A percentile compares a stretch with the other conserved stretches of the same genome.
Conservation (phyloP, 164 flowering plant genomes). For the Piper betle region DNA sequence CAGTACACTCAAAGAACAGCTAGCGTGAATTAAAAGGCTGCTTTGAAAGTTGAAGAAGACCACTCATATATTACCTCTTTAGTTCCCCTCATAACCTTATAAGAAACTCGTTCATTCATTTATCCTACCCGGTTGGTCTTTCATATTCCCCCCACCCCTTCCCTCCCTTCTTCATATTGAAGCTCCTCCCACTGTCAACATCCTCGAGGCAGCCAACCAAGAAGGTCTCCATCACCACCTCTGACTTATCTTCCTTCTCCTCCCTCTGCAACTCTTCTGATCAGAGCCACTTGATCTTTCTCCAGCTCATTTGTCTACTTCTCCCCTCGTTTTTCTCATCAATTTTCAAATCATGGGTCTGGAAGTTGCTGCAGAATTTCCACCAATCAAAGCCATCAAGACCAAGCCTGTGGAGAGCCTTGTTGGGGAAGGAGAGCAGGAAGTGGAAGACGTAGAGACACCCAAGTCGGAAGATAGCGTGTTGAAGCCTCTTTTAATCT, state of each 20-base stretch:
- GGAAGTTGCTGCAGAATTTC: neutral
- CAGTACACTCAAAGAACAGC: neutral
- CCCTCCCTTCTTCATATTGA: neutral
- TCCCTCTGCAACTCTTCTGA: neutral
- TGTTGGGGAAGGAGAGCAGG: neutral
- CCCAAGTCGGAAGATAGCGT: neutral
- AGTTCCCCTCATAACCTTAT: neutral
- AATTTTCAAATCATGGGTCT: neutral
- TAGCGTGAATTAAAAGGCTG: neutral
- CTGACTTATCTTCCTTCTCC: neutral
- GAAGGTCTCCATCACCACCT: neutral
- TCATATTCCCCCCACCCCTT: neutral
- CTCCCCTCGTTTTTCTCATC: no score
- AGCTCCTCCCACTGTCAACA: neutral
- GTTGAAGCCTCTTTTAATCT: neutral
- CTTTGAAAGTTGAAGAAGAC: neutral
- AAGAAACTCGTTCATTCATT: no score
- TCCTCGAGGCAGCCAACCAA: neutral
- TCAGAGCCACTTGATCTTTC: neutral
- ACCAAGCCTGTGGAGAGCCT: neutral
- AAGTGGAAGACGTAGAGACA: neutral
- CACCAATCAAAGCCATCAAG: neutral
- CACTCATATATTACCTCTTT: neutral
- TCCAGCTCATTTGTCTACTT: neutral
- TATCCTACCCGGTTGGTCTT: neutral